phyloP scores from a whole-genome alignment of 106 monocot species.

The Gastrodia elata region DNA sequence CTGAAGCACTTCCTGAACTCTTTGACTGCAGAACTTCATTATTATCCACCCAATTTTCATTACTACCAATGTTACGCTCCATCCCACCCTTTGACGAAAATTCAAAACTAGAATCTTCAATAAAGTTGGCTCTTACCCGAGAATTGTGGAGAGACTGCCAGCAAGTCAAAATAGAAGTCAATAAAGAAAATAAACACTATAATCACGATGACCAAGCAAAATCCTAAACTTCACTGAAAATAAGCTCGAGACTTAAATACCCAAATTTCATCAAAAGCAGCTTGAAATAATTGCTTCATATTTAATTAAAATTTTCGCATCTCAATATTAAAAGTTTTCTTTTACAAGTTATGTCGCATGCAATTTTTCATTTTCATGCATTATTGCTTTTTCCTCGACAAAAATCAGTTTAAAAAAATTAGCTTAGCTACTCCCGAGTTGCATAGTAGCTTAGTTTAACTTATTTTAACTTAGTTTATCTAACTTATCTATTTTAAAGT shows the following conservation, averaged over 20 bases:
- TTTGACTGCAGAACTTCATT: slow-evolving; percentile 7
- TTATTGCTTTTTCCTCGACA: neutral
- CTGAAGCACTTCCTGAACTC: slow-evolving; percentile 8
- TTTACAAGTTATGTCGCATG: neutral
- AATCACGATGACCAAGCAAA: neutral
- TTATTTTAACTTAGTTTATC: too few relatives aligned
- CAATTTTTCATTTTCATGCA: too few relatives aligned
- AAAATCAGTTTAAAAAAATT: neutral
- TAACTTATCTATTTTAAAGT: too few relatives aligned
- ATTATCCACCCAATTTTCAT: slow-evolving; percentile 8
- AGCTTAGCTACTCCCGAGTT: neutral
- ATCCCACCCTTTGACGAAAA: slow-evolving; percentile 6
- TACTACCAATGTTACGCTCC: neutral
- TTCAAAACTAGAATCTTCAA: slow-evolving; percentile 19
- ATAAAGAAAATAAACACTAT: neutral
- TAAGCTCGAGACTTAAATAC: too few relatives aligned
- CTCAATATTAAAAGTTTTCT: neutral
- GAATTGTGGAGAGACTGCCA: slow-evolving; percentile 26
- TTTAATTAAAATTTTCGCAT: neutral
- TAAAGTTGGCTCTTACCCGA: slow-evolving; percentile 36
- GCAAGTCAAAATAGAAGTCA: slow-evolving; percentile 1
- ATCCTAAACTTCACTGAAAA: neutral
- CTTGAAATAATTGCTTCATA: neutral
- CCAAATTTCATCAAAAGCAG: neutral
- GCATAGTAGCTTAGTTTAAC: too few relatives aligned